phyloP scores from a whole-genome alignment of 305 asterid genomes.

The Fraxinus dipetala region DNA sequence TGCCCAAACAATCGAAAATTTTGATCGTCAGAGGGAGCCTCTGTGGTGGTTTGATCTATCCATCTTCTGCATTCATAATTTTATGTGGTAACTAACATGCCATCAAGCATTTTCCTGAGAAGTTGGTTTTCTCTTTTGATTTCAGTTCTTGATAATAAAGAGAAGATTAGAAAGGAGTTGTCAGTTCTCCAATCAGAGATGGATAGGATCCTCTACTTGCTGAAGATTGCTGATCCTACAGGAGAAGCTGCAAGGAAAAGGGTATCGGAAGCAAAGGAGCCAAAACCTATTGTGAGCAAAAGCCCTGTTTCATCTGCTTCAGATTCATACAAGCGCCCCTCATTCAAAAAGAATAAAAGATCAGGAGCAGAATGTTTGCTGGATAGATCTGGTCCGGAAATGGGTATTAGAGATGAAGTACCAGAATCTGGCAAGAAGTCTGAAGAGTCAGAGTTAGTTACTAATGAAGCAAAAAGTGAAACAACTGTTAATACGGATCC shows the following conservation, averaged over 20 bases:
- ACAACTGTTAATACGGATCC: slow-evolving; percentile 31
- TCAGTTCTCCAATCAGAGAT: slow-evolving; percentile 68
- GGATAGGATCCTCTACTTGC: slow-evolving; percentile 78
- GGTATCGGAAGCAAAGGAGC: slow-evolving; percentile 46
- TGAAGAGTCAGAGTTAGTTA: slow-evolving; percentile 31
- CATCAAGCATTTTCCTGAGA: slow-evolving; percentile 16
- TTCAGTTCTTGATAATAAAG: slow-evolving; percentile 67
- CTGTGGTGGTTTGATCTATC: slow-evolving; percentile 3
- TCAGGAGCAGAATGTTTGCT: slow-evolving; percentile 30
- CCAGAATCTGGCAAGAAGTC: slow-evolving; percentile 39
- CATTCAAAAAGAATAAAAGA: slow-evolving; percentile 25
- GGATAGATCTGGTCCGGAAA: slow-evolving; percentile 32
- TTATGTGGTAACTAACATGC: slow-evolving; percentile 2
- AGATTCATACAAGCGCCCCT: slow-evolving; percentile 24
- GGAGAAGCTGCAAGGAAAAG: slow-evolving; percentile 83
- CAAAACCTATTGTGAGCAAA: slow-evolving; percentile 24
- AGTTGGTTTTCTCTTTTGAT: slow-evolving; percentile 19
- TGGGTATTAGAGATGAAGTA: slow-evolving; percentile 26
- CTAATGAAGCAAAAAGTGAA: slow-evolving; percentile 32
- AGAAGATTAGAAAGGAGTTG: slow-evolving; percentile 54
- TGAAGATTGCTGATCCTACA: slow-evolving; percentile 85
- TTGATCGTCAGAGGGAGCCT: not conserved
- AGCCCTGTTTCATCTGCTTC: slow-evolving; percentile 31
- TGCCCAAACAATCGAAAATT: slow-evolving; percentile 4
- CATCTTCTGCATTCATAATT: not conserved